Conservation (phyloP, 2,329 filamentous ascomycete species). For the Fusarium protoensiforme region DNA sequence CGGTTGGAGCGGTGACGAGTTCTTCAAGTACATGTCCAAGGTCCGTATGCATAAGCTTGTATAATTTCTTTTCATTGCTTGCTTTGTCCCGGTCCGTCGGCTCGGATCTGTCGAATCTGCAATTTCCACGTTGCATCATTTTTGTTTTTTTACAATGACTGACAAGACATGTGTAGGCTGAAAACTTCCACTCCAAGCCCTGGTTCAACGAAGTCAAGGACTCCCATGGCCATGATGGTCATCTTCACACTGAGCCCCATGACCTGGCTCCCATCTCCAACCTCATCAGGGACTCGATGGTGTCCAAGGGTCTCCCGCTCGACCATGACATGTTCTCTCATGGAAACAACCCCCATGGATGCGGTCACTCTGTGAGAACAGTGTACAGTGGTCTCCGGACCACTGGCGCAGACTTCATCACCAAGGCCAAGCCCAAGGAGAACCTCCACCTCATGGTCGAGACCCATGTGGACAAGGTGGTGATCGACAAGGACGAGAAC, state of each 20-base stretch:
- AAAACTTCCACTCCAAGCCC: constrained; percentile 67
- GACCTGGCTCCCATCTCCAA: constrained; percentile 69
- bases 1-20: constrained; percentile 67
- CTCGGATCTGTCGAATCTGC: neutral
- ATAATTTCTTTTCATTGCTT: neutral
- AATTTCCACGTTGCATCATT: neutral
- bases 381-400: constrained; percentile 63
- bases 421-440: constrained; percentile 48
- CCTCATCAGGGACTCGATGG: constrained; percentile 64
- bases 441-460: constrained; percentile 62
- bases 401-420: constrained; percentile 64
- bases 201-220: constrained; percentile 64
- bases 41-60: constrained; percentile 39
- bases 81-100: neutral
- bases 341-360: constrained; percentile 63
- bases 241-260: constrained; percentile 66
- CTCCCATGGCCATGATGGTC: constrained; percentile 63
- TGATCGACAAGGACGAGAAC: constrained; percentile 52
- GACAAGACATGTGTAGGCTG: constrained; percentile 50
- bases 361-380: constrained; percentile 65
- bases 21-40: constrained; percentile 68
- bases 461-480: constrained; percentile 62
- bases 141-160: neutral
- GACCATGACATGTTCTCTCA: constrained; percentile 68
- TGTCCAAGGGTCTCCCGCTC: constrained; percentile 64